Evolutionary conservation across 2,329 filamentous ascomycete species (phyloP).

Genomic region (Alternaria triticina): DNA sequence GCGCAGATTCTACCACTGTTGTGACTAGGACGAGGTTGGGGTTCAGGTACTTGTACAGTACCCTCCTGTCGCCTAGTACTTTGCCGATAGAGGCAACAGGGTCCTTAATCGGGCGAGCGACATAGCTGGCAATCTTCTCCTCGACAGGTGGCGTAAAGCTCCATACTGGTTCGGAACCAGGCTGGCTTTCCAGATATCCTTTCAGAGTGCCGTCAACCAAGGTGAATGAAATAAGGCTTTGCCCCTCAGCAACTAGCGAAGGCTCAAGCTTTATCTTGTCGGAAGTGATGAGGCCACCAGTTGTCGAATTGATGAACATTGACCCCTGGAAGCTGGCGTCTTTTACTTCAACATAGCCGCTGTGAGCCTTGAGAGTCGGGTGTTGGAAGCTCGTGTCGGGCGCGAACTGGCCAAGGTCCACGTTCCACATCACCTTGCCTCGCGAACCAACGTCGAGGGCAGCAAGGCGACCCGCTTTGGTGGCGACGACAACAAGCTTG

Average conservation of each 20-base stretch:
- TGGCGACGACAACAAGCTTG: constrained; percentile 82
- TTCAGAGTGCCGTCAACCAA: constrained; percentile 42
- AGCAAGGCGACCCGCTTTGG: constrained; percentile 77
- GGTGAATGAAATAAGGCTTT: constrained; percentile 41
- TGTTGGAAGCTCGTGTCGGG: constrained; percentile 67
- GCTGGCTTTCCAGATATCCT: constrained; percentile 35
- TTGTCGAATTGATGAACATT: constrained; percentile 44
- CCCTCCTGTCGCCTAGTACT: constrained; percentile 88
- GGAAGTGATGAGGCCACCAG: constrained; percentile 33
- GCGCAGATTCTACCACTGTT: constrained; percentile 64
- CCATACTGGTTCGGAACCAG: constrained; percentile 62
- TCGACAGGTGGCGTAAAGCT: constrained; percentile 70
- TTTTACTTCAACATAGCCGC: constrained; percentile 43
- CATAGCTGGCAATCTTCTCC: constrained; percentile 72
- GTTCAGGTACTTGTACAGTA: constrained; percentile 97
- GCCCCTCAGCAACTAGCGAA: constrained; percentile 20
- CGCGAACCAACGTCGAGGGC: constrained; percentile 78
- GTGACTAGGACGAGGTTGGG: constrained; percentile 82
- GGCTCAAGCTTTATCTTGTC: constrained; percentile 19
- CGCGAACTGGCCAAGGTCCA: constrained; percentile 65
- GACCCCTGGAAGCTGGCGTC: constrained; percentile 30
- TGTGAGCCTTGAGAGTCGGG: constrained; percentile 50
- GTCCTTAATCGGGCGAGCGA: constrained; percentile 75
- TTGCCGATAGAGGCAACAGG: constrained; percentile 94
- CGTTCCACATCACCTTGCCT: constrained; percentile 78